Evolutionary conservation across 192 early-diverging fungal species (phyloP), one percentile per base, ranked within the genome.

Genomic region (Coemansia sp.): DNA sequence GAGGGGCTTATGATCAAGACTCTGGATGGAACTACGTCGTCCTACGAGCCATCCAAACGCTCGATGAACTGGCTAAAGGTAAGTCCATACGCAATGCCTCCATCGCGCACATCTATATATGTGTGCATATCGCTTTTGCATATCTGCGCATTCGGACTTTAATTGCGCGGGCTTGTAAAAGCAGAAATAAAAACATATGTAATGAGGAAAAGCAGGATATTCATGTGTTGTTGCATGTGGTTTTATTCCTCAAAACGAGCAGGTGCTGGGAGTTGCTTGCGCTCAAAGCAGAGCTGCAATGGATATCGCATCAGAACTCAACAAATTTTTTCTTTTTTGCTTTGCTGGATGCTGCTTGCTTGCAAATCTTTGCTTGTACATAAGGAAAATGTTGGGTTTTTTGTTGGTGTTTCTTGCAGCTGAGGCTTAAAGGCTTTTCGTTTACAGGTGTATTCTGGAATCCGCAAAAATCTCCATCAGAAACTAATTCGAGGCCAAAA

Each of bases 21-120:
- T 18, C 82, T 96, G 58, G 92, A 97, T 62, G 89, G 90, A 27
- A 75, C 85, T 4, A 85, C 87, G 51, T 86, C 95, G 0, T 85
- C 90, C 0, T 99, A 99, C 69, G 98, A 99, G 67, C 98, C 97
- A 11, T 93, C 90, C 32, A 92, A 93, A 73, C 85, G 98, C 19
- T 98, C 95, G 14, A 82, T 94, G 48, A 98, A 98, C 76, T 99
- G 98, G 98, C 85, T 99, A 18, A 99, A 99, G 80, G 91, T 92
- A 75, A 62, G 62, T 11, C 14, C 10, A 47, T n/a, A 28, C 14
- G 46, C 20, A 51, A 18, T 16, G 16, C 39, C 14, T 42, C 3
- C 39, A 42, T 42, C 18, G 20, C 28, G 22, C 24, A 29, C 9
- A 32, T 18, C 22, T 30, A 6, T 24, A 20, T 20, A 36, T 25